These are phyloP conservation scores for Suhomyces chickasaworum DNA, from an alignment of 1,139 yeast species.

Conservation along the genomic window DNA sequence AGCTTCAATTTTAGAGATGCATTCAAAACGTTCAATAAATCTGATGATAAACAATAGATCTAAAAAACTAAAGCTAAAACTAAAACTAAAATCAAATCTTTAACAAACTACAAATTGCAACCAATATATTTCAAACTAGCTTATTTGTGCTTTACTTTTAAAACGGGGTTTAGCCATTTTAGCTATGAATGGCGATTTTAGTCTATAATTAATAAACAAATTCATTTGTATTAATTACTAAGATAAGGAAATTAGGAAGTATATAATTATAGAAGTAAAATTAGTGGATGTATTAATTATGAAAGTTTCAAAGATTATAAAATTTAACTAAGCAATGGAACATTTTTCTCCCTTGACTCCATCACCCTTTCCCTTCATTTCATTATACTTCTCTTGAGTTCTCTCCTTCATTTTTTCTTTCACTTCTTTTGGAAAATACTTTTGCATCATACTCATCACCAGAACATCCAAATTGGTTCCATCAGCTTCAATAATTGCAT, in stretches of 20 bases:
- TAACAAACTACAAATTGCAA: too few species aligned
- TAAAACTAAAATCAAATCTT: too few species aligned
- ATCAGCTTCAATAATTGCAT: constrained; percentile 60
- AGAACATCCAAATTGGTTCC: constrained; percentile 60
- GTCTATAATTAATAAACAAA: not conserved
- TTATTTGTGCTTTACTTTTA: not conserved
- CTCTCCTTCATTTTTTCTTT: constrained; percentile 62
- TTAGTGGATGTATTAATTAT: too few species aligned
- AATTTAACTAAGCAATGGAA: constrained; percentile 23
- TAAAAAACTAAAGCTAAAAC: too few species aligned
- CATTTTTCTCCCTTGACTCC: constrained; percentile 28
- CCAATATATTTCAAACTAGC: too few species aligned
- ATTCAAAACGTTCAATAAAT: not conserved
- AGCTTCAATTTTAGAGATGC: not conserved
- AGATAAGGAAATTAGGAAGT: too few species aligned
- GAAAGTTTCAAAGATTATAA: too few species aligned
- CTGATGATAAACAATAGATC: not conserved
- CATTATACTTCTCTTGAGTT: constrained; percentile 52
- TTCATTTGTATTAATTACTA: constrained; percentile 2
- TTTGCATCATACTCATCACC: constrained; percentile 53
- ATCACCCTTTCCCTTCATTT: constrained; percentile 17
- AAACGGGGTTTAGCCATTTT: too few species aligned
- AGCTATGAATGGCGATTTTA: not conserved
- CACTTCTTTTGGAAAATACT: constrained; percentile 66
- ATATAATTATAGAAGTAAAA: too few species aligned